Percentiles rank a stretch among this genome's conserved stretches.
These are phyloP conservation scores for Biancaea sappan DNA, from an alignment of 306 rosid genomes.

Conservation along the genomic window DNA sequence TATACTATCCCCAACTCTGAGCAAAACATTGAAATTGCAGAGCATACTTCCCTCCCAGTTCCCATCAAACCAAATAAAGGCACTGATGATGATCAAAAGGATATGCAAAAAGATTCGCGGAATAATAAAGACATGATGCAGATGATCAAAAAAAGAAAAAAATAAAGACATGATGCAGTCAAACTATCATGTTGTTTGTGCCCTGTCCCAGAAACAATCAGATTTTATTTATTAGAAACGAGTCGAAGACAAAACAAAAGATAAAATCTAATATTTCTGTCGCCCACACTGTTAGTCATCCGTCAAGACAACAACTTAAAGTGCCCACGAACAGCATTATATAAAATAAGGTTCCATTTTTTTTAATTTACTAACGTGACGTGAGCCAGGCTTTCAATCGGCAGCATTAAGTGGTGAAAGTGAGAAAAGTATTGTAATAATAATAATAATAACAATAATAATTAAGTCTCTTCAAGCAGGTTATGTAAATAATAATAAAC, in stretches of 20 bases:
- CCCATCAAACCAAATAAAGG: conserved; percentile 22
- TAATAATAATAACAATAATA: too few relatives aligned
- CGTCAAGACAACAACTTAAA: neutral
- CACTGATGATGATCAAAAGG: neutral
- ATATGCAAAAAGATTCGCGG: conserved; percentile 2
- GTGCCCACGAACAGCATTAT: neutral
- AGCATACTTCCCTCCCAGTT: neutral
- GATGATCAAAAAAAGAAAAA: too few relatives aligned
- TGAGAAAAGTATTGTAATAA: neutral
- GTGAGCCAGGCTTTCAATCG: neutral
- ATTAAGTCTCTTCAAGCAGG: too few relatives aligned
- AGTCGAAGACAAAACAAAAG: conserved; percentile 19
- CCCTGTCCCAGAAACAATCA: conserved; percentile 1
- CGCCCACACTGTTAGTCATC: neutral
- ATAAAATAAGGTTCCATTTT: neutral
- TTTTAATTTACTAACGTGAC: neutral
- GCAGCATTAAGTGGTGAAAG: too few relatives aligned
- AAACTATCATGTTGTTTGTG: neutral
- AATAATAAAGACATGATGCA: neutral
- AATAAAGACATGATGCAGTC: neutral
- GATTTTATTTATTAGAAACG: neutral
- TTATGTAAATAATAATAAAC: too few relatives aligned
- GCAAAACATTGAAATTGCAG: conserved; percentile 15
- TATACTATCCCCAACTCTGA: neutral
- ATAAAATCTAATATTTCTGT: neutral